phyloP scores from a whole-genome alignment of 108 stramenopile species.

The Conticribra guillardii region DNA sequence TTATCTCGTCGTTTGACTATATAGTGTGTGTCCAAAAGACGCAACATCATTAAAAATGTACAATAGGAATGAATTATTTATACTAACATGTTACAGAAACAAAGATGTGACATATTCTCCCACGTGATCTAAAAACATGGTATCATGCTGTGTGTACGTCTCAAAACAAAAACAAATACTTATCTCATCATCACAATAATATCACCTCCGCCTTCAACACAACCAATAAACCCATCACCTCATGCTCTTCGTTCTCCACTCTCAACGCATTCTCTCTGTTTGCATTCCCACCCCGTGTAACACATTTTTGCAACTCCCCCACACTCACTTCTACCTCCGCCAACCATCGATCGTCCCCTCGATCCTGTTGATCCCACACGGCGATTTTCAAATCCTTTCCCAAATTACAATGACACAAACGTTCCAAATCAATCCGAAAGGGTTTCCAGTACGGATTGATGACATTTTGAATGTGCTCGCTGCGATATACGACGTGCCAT shows the following conservation, averaged over 20 bases:
- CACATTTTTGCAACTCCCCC: conserved; percentile 35
- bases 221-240: conserved; percentile 26
- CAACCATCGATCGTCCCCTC: conserved; percentile 53
- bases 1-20: too few relatives aligned
- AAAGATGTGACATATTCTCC: too few relatives aligned
- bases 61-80: too few relatives aligned
- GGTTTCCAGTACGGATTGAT: conserved; percentile 70
- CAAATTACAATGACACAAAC: conserved; percentile 52
- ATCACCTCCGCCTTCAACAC: conserved; percentile 33
- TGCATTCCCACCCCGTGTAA: conserved; percentile 62
- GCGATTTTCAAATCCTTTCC: conserved; percentile 54
- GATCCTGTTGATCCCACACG: conserved; percentile 56
- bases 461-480: conserved; percentile 58
- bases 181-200: neutral
- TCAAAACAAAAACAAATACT: too few relatives aligned
- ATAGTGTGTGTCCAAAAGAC: too few relatives aligned
- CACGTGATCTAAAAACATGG: too few relatives aligned
- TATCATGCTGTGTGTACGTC: too few relatives aligned
- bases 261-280: conserved; percentile 56
- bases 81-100: too few relatives aligned
- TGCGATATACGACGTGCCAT: conserved; percentile 64
- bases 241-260: conserved; percentile 10
- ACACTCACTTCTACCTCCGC: conserved; percentile 57
- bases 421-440: conserved; percentile 48
- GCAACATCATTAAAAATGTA: too few relatives aligned